Evolutionary conservation across 805 yeast species (phyloP), one percentile per base, ranked within the genome.

Genomic region (Priceomyces melissophilus): DNA sequence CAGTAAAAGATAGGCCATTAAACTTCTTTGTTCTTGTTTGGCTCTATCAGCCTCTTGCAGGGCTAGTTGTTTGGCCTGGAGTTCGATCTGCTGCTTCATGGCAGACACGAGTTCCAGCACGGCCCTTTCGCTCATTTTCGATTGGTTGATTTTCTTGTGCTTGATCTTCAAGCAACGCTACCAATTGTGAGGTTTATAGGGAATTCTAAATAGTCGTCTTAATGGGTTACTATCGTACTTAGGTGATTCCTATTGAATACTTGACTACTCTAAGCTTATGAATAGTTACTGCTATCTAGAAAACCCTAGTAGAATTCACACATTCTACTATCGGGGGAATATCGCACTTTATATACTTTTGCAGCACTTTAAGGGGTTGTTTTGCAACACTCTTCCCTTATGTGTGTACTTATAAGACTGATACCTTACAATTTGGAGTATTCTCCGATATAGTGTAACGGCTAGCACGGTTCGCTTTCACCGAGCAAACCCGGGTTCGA

Each of bases 401-500:
- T n/a, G n/a, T n/a, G n/a, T n/a, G n/a, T n/a, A n/a, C n/a, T n/a
- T n/a, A n/a, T n/a, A n/a, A n/a, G n/a, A n/a, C n/a, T n/a, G n/a
- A n/a, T n/a, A n/a, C n/a, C n/a, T 27, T 27, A 29, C 4, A 29
- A 29, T n/a, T 15, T 10, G 4, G 26, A 14, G 16, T 9, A 15
- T 14, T 26, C 10, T 68, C 74, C 74, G 74, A 67, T 68, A 63
- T 69, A 65, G 74, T 69, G 74, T 69, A 69, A 67, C 73, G 74
- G 74, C 67, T 69, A 69, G 66, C 74, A 69, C 75, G 71, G 75
- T 67, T 68, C 73, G 70, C 75, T 69, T 65, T 69, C 73, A 69
- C 73, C 70, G 73, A 67, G 73, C 73, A 69, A 55, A 69, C 73
- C 73, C 83, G 86, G 85, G 85, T 81, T 81, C 86, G 84, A 81